Conservation (phyloP, 2,329 filamentous ascomycete species). For the Emydomyces testavorans region DNA sequence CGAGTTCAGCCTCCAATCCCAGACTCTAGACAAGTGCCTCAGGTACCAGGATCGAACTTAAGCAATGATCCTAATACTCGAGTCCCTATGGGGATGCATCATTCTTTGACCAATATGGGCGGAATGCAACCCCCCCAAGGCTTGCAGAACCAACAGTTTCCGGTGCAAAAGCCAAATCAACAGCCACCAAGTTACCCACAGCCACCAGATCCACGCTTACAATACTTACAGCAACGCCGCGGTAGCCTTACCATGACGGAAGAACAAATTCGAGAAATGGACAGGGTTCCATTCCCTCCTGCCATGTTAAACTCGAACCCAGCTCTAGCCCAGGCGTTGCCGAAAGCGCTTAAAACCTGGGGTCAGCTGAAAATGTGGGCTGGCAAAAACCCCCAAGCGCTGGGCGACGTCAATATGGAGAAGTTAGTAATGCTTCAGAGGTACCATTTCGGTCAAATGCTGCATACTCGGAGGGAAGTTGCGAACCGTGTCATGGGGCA, state of each 20-base stretch:
- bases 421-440: constrained; percentile 34
- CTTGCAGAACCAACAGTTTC: constrained; percentile 14
- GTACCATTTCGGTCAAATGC: constrained; percentile 34
- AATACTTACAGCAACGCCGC: constrained; percentile 28
- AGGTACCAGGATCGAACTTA: constrained; percentile 26
- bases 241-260: constrained; percentile 28
- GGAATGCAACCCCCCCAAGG: constrained; percentile 15
- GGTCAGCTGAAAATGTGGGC: constrained; percentile 46
- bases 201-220: constrained; percentile 19
- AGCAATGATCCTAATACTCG: constrained; percentile 27
- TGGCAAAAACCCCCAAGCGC: constrained; percentile 34
- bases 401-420: constrained; percentile 32
- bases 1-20: constrained; percentile 24
- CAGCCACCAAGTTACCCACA: constrained; percentile 17
- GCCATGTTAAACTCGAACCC: constrained; percentile 26
- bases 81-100: constrained; percentile 27
- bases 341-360: constrained; percentile 45
- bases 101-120: constrained; percentile 26
- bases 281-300: constrained; percentile 30
- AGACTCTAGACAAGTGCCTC: constrained; percentile 26
- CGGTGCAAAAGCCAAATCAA: constrained; percentile 12
- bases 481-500: constrained; percentile 20
- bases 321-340: constrained; percentile 31
- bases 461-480: constrained; percentile 23
- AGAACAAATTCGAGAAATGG: constrained; percentile 36